phyloP scores from a whole-genome alignment of 2,329 filamentous ascomycete species.

The Ilyonectria sp. region DNA sequence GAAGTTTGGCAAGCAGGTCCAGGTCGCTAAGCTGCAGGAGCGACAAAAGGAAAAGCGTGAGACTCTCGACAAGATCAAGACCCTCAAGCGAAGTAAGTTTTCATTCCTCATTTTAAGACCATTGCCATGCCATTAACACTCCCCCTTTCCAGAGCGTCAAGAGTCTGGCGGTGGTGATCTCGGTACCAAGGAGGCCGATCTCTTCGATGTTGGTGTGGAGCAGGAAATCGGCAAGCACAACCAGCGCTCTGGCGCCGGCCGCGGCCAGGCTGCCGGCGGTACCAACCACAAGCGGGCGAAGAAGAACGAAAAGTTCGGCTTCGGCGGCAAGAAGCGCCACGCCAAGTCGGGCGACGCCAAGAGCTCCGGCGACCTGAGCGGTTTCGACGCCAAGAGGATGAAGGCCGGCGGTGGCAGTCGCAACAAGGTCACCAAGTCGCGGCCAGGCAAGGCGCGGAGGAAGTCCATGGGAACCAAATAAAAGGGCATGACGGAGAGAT shows the following conservation, averaged over 20 bases:
- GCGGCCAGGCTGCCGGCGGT: constrained; percentile 48
- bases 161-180: constrained; percentile 72
- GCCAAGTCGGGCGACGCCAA: constrained; percentile 91
- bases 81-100: constrained; percentile 91
- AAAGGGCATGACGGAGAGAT: constrained; percentile 2
- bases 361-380: constrained; percentile 84
- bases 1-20: constrained; percentile 99
- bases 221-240: constrained; percentile 66
- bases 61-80: constrained; percentile 95
- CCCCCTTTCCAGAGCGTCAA: constrained; percentile 81
- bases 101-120: constrained; percentile 37
- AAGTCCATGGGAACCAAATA: constrained; percentile 56
- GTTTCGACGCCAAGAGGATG: constrained; percentile 88
- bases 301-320: constrained; percentile 95
- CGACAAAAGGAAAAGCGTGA: constrained; percentile 92
- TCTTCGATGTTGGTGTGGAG: constrained; percentile 93
- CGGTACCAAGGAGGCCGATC: constrained; percentile 83
- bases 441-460: constrained; percentile 68
- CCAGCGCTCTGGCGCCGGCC: constrained; percentile 57
- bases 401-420: constrained; percentile 67
- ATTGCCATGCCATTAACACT: constrained; percentile 32
- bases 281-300: constrained; percentile 85
- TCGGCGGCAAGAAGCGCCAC: constrained; percentile 95
- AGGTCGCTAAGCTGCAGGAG: constrained; percentile 96
- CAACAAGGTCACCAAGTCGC: constrained; percentile 56